Conservation (phyloP, 805 yeast species). For the Barnettozyma salicaria region DNA sequence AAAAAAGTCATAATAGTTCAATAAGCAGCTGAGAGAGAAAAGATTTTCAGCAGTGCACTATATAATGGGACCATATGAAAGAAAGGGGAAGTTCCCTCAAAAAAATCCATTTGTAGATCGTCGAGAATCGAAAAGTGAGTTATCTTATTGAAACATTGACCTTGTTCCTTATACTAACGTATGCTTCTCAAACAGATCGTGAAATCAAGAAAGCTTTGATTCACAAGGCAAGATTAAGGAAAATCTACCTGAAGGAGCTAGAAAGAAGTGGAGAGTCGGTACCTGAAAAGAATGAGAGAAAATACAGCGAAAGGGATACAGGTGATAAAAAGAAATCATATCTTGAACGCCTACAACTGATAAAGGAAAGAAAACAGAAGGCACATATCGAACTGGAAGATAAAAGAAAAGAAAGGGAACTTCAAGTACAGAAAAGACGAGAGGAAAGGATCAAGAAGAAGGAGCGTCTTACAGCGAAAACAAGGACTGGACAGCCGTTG, state of each 20-base stretch:
- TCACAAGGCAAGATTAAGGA: constrained; percentile 76
- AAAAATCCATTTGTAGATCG: constrained; percentile 23
- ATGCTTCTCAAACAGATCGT: constrained; percentile 33
- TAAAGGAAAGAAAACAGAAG: constrained; percentile 31
- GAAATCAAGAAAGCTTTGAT: constrained; percentile 75
- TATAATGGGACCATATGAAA: constrained; percentile 7
- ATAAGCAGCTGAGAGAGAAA: background rate
- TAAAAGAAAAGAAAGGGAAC: constrained; percentile 37
- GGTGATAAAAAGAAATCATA: constrained; percentile 25
- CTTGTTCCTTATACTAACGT: constrained; percentile 16
- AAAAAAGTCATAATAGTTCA: no score
- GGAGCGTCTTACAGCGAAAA: constrained; percentile 44
- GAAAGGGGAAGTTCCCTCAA: constrained; percentile 9
- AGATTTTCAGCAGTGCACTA: no score
- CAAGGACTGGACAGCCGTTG: constrained; percentile 77
- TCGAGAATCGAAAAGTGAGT: constrained; percentile 22
- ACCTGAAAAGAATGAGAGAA: constrained; percentile 36
- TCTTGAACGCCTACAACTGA: constrained; percentile 31
- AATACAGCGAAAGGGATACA: constrained; percentile 9
- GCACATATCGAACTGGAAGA: constrained; percentile 28
- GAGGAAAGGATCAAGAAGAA: constrained; percentile 38
- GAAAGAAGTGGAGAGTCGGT: constrained; percentile 61
- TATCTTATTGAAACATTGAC: background rate
- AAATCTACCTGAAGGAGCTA: constrained; percentile 71
- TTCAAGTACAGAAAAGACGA: constrained; percentile 35